phyloP scores from a whole-genome alignment of 2,329 filamentous ascomycete species.

The Sarocladium oryzae region DNA sequence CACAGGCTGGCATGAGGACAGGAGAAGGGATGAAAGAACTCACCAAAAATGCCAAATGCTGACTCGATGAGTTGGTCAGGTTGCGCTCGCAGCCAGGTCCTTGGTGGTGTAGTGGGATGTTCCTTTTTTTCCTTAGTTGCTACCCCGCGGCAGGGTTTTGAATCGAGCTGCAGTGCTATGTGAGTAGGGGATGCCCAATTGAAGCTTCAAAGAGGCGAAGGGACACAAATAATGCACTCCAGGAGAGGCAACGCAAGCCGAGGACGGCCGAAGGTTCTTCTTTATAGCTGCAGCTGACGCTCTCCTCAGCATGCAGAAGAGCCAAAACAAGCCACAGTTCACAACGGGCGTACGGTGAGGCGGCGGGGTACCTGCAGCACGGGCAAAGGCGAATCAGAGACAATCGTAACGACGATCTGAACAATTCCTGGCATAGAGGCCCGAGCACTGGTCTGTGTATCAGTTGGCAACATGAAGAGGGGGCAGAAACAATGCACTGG shows the following conservation, averaged over 20 bases:
- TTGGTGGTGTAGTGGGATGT: constrained; percentile 8
- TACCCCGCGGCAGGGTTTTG: constrained; percentile 3
- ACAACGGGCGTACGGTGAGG: no score
- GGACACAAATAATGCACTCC: background rate
- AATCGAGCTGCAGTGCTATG: background rate
- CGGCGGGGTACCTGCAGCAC: constrained; percentile 4
- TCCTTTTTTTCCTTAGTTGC: background rate
- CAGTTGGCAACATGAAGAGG: background rate
- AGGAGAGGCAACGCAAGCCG: background rate
- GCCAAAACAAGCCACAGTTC: background rate
- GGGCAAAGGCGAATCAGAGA: background rate
- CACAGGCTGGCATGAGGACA: background rate
- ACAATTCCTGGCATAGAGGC: background rate
- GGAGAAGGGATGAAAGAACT: background rate
- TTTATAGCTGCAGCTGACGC: background rate
- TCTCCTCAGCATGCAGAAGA: background rate
- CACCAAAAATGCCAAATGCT: background rate
- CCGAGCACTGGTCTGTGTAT: background rate
- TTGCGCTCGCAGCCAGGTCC: background rate
- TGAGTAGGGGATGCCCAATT: background rate
- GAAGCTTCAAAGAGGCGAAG: background rate
- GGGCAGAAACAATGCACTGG: background rate
- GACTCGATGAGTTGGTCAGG: background rate
- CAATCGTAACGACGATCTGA: background rate
- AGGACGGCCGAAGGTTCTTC: background rate